These are phyloP conservation scores for Endogone sp. DNA, from an alignment of 192 early-diverging fungal genomes.

Conservation along the genomic window DNA sequence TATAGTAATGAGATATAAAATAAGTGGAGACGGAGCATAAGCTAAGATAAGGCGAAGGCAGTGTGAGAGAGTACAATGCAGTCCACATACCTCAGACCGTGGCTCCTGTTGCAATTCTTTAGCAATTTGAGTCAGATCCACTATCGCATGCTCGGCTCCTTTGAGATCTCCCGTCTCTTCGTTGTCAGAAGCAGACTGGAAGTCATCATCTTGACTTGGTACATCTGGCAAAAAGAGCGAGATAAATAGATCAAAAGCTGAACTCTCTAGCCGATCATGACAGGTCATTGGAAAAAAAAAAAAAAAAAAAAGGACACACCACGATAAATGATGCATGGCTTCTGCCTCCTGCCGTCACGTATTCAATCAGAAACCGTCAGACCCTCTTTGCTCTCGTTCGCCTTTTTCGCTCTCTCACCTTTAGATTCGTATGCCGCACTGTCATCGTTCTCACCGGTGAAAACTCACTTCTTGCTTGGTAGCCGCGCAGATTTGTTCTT, in stretches of 20 bases:
- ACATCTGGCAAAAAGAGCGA: not conserved
- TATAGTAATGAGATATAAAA: not conserved
- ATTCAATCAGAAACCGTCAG: too few species aligned
- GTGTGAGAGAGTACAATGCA: not conserved
- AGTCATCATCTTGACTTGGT: not conserved
- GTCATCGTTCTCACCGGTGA: not conserved
- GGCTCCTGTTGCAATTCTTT: not conserved
- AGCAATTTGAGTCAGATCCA: not conserved
- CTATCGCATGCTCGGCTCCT: not conserved
- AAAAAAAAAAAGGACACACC: too few species aligned
- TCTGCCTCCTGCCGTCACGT: too few species aligned
- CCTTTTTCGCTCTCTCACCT: not conserved
- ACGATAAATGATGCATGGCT: too few species aligned
- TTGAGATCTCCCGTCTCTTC: not conserved
- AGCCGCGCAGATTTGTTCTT: not conserved
- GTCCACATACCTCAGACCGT: not conserved
- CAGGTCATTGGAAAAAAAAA: not conserved
- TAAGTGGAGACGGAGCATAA: not conserved
- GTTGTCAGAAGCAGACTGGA: not conserved
- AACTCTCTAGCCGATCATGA: not conserved
- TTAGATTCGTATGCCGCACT: not conserved
- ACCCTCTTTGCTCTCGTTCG: not conserved
- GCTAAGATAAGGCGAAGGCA: not conserved
- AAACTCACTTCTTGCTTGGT: not conserved
- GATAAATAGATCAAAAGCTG: not conserved